Percentiles rank a stretch among this genome's conserved stretches.
phyloP scores from a whole-genome alignment of 208 protist genomes.

The Leishmania arabica region DNA sequence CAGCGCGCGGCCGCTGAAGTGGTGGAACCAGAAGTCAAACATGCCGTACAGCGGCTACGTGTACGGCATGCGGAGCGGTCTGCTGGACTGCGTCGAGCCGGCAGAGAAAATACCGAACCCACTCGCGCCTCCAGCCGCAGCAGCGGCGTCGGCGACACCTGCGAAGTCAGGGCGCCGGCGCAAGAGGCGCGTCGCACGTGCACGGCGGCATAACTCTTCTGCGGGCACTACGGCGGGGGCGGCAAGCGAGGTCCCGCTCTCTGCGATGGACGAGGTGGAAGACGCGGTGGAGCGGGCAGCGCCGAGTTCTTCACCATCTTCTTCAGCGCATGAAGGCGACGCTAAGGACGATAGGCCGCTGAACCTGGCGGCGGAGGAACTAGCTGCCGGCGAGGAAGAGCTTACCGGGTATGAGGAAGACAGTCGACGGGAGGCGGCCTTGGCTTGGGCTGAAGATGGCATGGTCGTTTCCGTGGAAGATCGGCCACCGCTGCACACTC shows the following conservation, averaged over 20 bases:
- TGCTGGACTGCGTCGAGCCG: conserved; percentile 57
- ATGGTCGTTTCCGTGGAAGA: conserved; percentile 9
- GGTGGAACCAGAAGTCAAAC: conserved; percentile 91
- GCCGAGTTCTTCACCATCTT: not conserved
- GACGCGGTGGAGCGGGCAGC: not conserved
- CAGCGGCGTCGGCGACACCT: not conserved
- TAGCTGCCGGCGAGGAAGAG: conserved; percentile 12
- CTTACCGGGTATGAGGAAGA: conserved; percentile 12
- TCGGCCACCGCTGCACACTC: conserved; percentile 27
- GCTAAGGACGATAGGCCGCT: not conserved
- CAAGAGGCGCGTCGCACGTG: not conserved
- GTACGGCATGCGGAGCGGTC: conserved; percentile 74
- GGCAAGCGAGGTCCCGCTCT: not conserved
- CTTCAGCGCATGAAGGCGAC: not conserved
- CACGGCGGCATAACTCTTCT: not conserved
- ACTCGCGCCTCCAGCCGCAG: conserved; percentile 38
- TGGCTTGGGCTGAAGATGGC: conserved; percentile 20
- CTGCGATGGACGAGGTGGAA: not conserved
- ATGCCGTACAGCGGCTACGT: conserved; percentile 89
- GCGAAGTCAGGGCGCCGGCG: conserved; percentile 9
- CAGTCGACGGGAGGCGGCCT: conserved; percentile 2
- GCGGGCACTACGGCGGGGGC: not conserved
- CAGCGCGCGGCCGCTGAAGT: conserved; percentile 80
- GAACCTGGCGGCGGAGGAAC: conserved; percentile 5
- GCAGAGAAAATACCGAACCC: conserved; percentile 67